Conservation (phyloP, 225 moss, liverwort and hornwort species). For the Thuidium tamariscinum region DNA sequence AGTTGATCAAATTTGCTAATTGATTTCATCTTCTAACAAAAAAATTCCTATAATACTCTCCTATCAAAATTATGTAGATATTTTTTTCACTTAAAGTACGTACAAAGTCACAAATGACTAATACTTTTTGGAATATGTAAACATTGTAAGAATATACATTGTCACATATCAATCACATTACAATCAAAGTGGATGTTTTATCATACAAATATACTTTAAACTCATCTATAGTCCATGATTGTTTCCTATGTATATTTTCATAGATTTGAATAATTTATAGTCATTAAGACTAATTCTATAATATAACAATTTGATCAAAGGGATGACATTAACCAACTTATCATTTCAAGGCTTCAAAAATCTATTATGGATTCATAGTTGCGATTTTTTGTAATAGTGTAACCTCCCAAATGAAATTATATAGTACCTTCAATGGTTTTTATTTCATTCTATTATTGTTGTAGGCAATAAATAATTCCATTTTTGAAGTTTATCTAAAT, state of each 20-base stretch:
- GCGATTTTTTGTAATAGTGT: not conserved
- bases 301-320: not conserved
- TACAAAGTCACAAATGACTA: too few relatives aligned
- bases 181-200: not conserved
- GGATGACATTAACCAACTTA: rapidly evolving
- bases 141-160: too few relatives aligned
- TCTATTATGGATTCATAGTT: rapidly evolving
- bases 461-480: rapidly evolving
- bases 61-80: too few relatives aligned
- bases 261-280: not conserved
- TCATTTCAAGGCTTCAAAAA: not conserved
- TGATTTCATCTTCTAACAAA: not conserved
- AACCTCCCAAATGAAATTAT: not conserved
- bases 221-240: not conserved
- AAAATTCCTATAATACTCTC: not conserved
- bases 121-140: too few relatives aligned
- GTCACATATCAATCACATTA: not conserved
- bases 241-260: rapidly evolving
- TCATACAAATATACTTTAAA: rapidly evolving
- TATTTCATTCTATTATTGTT: not conserved
- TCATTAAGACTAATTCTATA: not conserved
- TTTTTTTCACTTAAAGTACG: too few relatives aligned
- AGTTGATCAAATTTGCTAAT: not conserved
- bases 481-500: not conserved
- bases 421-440: not conserved